Percentiles rank a stretch among this genome's conserved stretches.
Conservation (phyloP, 2,329 filamentous ascomycete species). For the Endocalyx cinctus region DNA sequence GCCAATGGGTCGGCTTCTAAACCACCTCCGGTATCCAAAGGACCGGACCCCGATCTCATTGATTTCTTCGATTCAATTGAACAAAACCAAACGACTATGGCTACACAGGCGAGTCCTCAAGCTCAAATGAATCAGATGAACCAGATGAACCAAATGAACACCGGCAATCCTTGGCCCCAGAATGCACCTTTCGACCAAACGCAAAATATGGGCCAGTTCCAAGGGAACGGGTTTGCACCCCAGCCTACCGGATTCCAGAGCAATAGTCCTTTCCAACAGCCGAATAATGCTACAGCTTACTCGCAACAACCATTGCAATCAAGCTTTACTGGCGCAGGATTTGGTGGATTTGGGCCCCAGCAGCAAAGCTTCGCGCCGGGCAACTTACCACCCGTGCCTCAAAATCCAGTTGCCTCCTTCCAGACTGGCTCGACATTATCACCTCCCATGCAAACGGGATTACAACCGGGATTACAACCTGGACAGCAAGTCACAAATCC, state of each 20-base stretch:
- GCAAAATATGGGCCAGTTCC: conserved; percentile 28
- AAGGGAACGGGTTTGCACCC: conserved; percentile 24
- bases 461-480: conserved; percentile 36
- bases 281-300: conserved; percentile 28
- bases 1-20: conserved; percentile 37
- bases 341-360: conserved; percentile 76
- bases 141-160: conserved; percentile 26
- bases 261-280: conserved; percentile 39
- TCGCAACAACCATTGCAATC: conserved; percentile 41
- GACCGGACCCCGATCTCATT: conserved; percentile 73
- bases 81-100: conserved; percentile 73
- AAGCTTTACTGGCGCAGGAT: conserved; percentile 66
- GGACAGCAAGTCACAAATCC: conserved; percentile 75
- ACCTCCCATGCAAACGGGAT: conserved; percentile 32
- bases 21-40: conserved; percentile 49
- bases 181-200: conserved; percentile 30
- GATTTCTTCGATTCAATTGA: conserved; percentile 96
- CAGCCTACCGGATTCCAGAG: conserved; percentile 33
- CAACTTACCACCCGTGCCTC: conserved; percentile 52
- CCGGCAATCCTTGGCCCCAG: conserved; percentile 34
- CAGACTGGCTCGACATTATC: conserved; percentile 40
- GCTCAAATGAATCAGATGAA: conserved; percentile 21
- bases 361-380: conserved; percentile 53
- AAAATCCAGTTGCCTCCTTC: conserved; percentile 50
- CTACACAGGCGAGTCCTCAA: conserved; percentile 36